Base-by-base conservation (phyloP, 2,329 filamentous ascomycete genomes). In the Chalara sp. region DNA sequence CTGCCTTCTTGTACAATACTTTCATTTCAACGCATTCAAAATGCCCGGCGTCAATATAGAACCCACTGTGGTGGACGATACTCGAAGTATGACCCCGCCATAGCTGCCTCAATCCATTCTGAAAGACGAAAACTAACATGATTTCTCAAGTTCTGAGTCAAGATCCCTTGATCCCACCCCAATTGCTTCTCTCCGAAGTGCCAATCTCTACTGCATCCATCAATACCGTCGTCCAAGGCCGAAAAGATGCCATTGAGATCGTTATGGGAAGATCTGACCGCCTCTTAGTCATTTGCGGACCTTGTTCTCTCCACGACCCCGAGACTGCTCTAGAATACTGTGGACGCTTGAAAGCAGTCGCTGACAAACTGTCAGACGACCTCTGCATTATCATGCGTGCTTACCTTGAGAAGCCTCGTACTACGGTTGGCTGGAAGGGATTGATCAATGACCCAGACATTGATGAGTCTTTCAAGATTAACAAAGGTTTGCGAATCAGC, bases 401-500 rank as follows among this genome's bases (percentile, higher is more conserved):
- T 66, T 99, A 99, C 80, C 86, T 99, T 47, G 93, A 99, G 78
- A 99, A 99, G 79, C 93, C 93, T 41, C 86, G 93, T 55, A 99
- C 93, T 46, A 99, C 93, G 0, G 91, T 99, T 46, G 93, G 93
- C 67, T 99, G 93, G 93, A 99, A 99, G 75, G 93, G 93, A 48
- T 78, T 99, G 69, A 96, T 99, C 79, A 99, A 99, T 72, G 93
- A 99, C 70, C 93, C 93, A 2, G 91, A 97, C 65, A 96, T 99
- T 68, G 89, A 99, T 70, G 86, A 93, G 69, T 93, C 86, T 66
- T 99, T 87, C 85, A 83, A 96, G 75, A 99, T 99, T 77, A 99
- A 99, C 83, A 97, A 97, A 79, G 93, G 93, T 48, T 80, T 99
- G 51, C 83, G 89, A 32, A 83, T 96, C 51, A 92, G 88, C n/a